Base-by-base conservation (phyloP, 352 stramenopile species). In the Blastocystis sp. region DNA sequence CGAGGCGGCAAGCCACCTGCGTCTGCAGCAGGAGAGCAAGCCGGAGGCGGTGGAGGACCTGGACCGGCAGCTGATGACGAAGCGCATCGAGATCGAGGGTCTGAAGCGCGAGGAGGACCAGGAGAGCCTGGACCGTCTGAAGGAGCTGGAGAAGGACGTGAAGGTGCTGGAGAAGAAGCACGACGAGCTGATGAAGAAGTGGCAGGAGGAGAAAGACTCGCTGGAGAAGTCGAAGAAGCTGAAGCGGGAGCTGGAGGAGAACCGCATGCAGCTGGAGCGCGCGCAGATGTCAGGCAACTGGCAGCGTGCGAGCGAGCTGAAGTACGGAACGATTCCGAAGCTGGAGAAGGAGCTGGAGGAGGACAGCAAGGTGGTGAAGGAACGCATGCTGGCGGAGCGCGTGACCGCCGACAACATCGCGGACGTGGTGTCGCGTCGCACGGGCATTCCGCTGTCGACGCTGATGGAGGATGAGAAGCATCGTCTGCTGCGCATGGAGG, bases 391-490 rank as follows among this genome's bases (percentile, higher is more conserved):
- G 21, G 91, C 91, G 54, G 93, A 97, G 72, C 92, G 92, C n/a
- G 92, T 96, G 14, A 94, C 91, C 0, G 87, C 90, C 0, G 94
- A 98, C 84, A 94, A 96, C 54, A 94, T 97, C 36, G 94, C 93
- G 40, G 88, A 94, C 59, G 92, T 97, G 2, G 93, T 97, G 32
- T 90, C 91, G 36, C 90, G 92, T 11, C 94, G 91, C 91, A 96
- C 93, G 0, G 94, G 94, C n/a, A 97, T 98, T 63, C 94, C 95
- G 4, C 90, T 95, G 8, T 92, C 89, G 8, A 97, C 95, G 46
- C 84, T 98, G 38, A 90, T 97, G 88, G 90, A 96, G 87, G 93
- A 91, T n/a, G 95, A 98, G 88, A 94, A 94, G 84, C 90, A 97
- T 81, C 93, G 94, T 21, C 91, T 99, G 49, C 88, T 98, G 18